Conservation (phyloP, 305 asterid species). For the Fraxinus sp. region DNA sequence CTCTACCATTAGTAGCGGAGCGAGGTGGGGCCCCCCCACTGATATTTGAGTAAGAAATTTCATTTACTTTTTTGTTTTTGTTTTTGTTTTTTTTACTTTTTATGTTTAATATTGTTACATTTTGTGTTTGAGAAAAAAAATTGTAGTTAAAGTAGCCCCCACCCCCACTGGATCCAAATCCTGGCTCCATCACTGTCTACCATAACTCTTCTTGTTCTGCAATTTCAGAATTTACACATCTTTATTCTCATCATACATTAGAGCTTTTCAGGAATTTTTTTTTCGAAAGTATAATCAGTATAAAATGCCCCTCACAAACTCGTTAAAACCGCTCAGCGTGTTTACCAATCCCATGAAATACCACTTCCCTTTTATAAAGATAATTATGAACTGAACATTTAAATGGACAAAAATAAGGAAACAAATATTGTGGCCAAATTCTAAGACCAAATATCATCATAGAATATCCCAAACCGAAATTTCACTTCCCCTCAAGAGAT, state of each 20-base stretch:
- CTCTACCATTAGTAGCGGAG: background rate
- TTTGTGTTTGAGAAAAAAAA: background rate
- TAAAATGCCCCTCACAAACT: background rate
- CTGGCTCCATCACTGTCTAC: background rate
- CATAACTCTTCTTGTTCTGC: background rate
- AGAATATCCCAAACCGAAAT: background rate
- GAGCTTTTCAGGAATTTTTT: background rate
- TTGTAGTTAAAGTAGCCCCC: too few relatives aligned
- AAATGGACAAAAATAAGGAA: background rate
- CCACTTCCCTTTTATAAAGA: background rate
- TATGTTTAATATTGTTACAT: too few relatives aligned
- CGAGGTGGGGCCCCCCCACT: background rate
- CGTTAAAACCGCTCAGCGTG: background rate
- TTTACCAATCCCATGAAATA: background rate
- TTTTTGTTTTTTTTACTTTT: too few relatives aligned
- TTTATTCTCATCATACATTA: background rate
- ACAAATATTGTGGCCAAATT: background rate
- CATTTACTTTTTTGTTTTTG: background rate
- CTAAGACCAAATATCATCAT: background rate
- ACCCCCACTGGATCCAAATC: too few relatives aligned
- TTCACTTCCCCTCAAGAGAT: background rate
- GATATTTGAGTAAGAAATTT: background rate
- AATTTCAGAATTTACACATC: background rate
- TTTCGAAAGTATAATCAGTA: background rate
- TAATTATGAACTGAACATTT: background rate